These are phyloP conservation scores for Pichia kluyveri DNA, from an alignment of 805 yeast genomes.

Conservation along the genomic window DNA sequence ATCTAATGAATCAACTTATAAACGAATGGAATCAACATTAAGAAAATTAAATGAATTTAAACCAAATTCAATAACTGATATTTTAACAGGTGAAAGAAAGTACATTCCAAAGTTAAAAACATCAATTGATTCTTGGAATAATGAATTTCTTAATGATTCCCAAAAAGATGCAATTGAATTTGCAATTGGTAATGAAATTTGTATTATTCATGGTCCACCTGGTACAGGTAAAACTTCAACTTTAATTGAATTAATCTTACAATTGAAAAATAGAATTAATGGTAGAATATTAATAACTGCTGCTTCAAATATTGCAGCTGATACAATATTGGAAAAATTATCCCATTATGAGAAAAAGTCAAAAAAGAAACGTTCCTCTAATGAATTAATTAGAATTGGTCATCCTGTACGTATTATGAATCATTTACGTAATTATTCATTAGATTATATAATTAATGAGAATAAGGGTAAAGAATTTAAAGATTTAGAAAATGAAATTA, in stretches of 20 bases:
- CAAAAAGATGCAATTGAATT: slow-evolving; percentile 68
- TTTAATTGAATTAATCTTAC: slow-evolving; percentile 70
- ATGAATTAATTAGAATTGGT: slow-evolving; percentile 66
- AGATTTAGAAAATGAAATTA: slow-evolving; percentile 29
- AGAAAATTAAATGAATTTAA: slow-evolving; percentile 47
- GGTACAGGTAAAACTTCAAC: slow-evolving; percentile 86
- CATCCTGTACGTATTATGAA: slow-evolving; percentile 84
- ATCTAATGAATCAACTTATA: slow-evolving; percentile 62
- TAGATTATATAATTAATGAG: slow-evolving; percentile 59
- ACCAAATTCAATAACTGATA: slow-evolving; percentile 28
- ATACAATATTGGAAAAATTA: slow-evolving; percentile 78
- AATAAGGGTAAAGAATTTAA: slow-evolving; percentile 50
- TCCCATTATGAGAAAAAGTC: slow-evolving; percentile 9
- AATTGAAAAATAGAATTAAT: slow-evolving; percentile 23
- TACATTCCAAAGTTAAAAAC: too few relatives aligned
- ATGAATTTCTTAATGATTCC: slow-evolving; percentile 48
- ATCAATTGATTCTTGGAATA: slow-evolving; percentile 17
- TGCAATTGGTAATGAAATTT: slow-evolving; percentile 46
- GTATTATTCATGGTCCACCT: slow-evolving; percentile 72
- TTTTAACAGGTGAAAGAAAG: slow-evolving; percentile 33
- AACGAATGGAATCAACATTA: slow-evolving; percentile 72
- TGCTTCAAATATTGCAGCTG: slow-evolving; percentile 88
- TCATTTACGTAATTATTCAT: slow-evolving; percentile 55
- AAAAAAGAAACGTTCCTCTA: background rate
- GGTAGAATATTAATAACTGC: slow-evolving; percentile 76